Evolutionary conservation across 345 rosid genomes (phyloP).

Genomic region (Eucalyptus cladocalyx): DNA sequence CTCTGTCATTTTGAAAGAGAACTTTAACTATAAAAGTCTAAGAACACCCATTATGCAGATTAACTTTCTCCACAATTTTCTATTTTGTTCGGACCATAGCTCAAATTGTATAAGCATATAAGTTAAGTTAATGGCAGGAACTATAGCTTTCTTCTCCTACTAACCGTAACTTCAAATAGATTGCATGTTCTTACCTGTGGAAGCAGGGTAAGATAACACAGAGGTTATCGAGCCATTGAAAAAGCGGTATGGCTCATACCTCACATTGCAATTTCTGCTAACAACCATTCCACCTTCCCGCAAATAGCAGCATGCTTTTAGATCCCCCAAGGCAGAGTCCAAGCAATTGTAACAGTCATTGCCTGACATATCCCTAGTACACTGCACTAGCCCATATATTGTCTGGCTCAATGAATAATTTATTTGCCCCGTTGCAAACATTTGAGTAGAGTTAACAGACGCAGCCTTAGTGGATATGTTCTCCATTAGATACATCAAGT

Average conservation of each 20-base stretch:
- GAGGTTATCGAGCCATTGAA: slow-evolving; percentile 6
- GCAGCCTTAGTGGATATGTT: slow-evolving; percentile 1
- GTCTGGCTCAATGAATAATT: not conserved
- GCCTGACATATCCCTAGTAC: slow-evolving; percentile 11
- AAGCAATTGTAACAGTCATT: slow-evolving; percentile 2
- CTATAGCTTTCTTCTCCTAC: not conserved
- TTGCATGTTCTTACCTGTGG: not conserved
- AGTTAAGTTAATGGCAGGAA: not conserved
- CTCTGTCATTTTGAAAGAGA: not conserved
- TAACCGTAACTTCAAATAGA: not conserved
- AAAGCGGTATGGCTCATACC: slow-evolving; percentile 13
- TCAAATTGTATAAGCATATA: not conserved
- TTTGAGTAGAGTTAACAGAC: not conserved
- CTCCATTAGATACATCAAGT: not conserved
- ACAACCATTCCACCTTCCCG: slow-evolving; percentile 17
- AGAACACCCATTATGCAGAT: not conserved
- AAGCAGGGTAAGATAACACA: not conserved
- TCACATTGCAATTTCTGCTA: slow-evolving; percentile 10
- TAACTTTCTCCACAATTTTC: not conserved
- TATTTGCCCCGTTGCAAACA: slow-evolving; percentile 17
- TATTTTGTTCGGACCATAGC: not conserved
- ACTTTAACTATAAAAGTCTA: not conserved
- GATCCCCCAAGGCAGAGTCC: slow-evolving; percentile 1
- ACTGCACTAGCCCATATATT: slow-evolving; percentile 21
- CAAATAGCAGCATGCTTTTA: not conserved